Evolutionary conservation across 2,329 filamentous ascomycete species (phyloP), one percentile per base, ranked within the genome.

Genomic region (Trichoderma asperellum): DNA sequence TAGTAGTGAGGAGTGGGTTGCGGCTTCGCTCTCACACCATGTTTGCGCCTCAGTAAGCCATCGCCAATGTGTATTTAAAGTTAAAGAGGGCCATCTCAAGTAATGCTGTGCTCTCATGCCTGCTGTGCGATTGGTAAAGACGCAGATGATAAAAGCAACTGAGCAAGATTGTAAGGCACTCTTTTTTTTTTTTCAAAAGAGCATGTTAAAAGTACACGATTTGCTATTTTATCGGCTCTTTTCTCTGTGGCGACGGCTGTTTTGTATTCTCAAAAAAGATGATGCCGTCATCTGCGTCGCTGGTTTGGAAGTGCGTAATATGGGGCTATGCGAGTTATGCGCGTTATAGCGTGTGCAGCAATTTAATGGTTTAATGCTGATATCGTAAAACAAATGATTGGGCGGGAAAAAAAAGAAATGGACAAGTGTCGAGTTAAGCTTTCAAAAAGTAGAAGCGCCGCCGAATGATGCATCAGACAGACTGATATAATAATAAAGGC

Each of bases 401-500:
- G 63, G 53, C 37, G 27, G n/a, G n/a, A n/a, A 4, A 32, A 37
- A 37, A 29, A 18, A 49, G 18, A 52, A 24, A 24, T 2, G 24
- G 24, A 3, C 24, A 24, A 34, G 59, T 8, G 35, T 59, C 55
- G 18, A 37, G 57, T 47, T 57, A 34, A 43, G 43, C 65, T 24
- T 34, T 68, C 14, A n/a, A 29, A 35, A 53, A 8, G 47, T 24
- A 35, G 59, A 59, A 37, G 40, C 27, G 40, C 52, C 43, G 29
- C 24, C 5, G 34, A 40, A 34, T 37, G 32, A 43, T 43, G 16
- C 6, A 70, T 79, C 74, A 81, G 67, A 81, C 79, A 60, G 88
- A 89, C 80, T 94, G 92, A 79, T 99, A 99, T 73, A 99, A 88
- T 58, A 99, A 86, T 62, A 99, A 86, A 27, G 96, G 96, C 82